These are phyloP conservation scores for Podospora fimiseda DNA, from an alignment of 495 filamentous ascomycete genomes.

Conservation along the genomic window DNA sequence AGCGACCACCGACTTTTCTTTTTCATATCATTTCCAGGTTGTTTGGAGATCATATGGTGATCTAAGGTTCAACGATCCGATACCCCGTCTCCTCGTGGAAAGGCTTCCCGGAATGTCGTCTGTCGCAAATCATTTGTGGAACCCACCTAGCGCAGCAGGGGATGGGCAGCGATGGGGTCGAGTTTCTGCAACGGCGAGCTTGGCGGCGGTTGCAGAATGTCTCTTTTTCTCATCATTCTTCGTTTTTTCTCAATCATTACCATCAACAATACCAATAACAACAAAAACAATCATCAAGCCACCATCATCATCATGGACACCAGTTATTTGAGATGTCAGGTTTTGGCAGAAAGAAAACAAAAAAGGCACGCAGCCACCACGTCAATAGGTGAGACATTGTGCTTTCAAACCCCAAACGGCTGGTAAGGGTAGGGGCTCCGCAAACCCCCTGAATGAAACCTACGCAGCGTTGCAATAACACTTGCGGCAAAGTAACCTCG, in stretches of 20 bases:
- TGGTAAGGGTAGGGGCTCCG: neutral
- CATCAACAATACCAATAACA: too few relatives aligned
- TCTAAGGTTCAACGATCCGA: slow-evolving; percentile 5
- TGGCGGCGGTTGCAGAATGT: neutral
- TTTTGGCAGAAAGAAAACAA: too few relatives aligned
- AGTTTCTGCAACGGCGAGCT: slow-evolving; percentile 5
- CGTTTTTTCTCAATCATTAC: too few relatives aligned
- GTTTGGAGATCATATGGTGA: neutral
- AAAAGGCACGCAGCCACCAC: neutral
- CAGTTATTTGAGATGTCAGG: too few relatives aligned
- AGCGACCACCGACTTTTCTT: neutral
- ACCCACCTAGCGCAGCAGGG: slow-evolving; percentile 6
- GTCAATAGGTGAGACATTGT: slow-evolving; percentile 1
- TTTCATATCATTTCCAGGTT: neutral
- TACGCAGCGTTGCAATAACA: neutral
- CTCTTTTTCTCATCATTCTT: too few relatives aligned
- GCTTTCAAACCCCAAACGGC: slow-evolving; percentile 1
- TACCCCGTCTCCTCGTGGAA: slow-evolving; percentile 9
- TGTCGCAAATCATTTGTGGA: slow-evolving; percentile 9
- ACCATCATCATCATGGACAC: too few relatives aligned
- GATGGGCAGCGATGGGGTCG: neutral
- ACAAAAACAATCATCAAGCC: neutral
- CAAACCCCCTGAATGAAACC: slow-evolving; percentile 2
- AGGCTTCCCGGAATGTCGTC: slow-evolving; percentile 7
- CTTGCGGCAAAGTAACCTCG: neutral